Evolutionary conservation across 116 monocot species (phyloP).

Genomic region (Papilionanthe hybrid): DNA sequence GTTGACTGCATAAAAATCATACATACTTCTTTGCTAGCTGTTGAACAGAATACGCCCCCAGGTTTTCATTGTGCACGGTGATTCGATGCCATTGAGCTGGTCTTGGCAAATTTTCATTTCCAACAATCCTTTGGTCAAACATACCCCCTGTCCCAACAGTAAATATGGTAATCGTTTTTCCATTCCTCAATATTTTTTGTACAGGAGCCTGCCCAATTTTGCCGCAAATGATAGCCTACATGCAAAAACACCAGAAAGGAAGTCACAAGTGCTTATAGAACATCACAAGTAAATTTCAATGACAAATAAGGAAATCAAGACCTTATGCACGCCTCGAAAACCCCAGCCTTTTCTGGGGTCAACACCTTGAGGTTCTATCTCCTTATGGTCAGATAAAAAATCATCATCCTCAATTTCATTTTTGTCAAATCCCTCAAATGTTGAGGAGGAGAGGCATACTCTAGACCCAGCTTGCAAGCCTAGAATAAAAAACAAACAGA

Average conservation of each 20-base stretch:
- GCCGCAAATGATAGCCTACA: conserved; percentile 90
- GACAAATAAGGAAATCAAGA: conserved; percentile 7
- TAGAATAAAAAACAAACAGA: conserved; percentile 8
- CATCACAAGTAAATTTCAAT: background rate
- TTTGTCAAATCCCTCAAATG: conserved; percentile 44
- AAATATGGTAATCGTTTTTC: conserved; percentile 79
- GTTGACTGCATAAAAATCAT: conserved; percentile 8
- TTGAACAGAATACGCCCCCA: conserved; percentile 86
- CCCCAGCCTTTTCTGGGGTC: conserved; percentile 83
- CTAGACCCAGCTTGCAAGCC: conserved; percentile 16
- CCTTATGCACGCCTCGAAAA: conserved; percentile 88
- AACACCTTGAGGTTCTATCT: conserved; percentile 68
- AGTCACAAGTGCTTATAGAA: background rate
- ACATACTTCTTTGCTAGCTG: conserved; percentile 83
- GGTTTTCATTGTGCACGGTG: conserved; percentile 67
- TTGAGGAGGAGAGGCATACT: conserved; percentile 38
- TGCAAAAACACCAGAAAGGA: background rate
- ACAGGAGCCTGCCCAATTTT: conserved; percentile 86
- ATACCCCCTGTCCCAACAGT: conserved; percentile 99
- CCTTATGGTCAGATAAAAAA: conserved; percentile 34
- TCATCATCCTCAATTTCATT: conserved; percentile 47
- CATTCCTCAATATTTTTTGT: conserved; percentile 92
- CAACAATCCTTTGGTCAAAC: conserved; percentile 85
- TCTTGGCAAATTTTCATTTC: conserved; percentile 58
- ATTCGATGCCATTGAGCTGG: conserved; percentile 98